Evolutionary conservation across 164 flowering plant genomes (phyloP), one percentile per base, ranked within the genome.

Genomic region (Piper longum): DNA sequence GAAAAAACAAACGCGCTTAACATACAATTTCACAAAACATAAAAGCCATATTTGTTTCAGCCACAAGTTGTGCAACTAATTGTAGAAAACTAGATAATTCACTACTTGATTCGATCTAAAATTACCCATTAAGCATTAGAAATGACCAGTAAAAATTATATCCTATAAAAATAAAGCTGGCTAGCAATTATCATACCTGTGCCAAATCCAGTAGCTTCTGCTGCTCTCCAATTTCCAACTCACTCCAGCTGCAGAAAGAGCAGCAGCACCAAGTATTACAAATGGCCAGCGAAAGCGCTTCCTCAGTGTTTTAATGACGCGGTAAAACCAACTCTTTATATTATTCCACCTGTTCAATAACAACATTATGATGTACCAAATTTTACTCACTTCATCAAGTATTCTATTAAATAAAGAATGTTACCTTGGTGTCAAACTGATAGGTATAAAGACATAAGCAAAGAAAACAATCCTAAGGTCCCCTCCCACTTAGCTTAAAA

Each of bases 151-250:
- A 26, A 26, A 26, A 26, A 1, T 8, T 9, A 12, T 2, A 9
- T 14, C 9, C 14, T 0, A 48, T 48, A 48, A 48, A 9, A 8
- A 48, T 9, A 8, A 48, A 48, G 9, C 14, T 14, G 14, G 52
- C 14, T 12, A 48, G 11, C 14, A 16, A 6, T 36, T 54, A 52
- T 45, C 56, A 62, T 82, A 93, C 98, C 97, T 93, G 81, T 93
- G 98, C 96, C 91, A 93, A 71, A 93, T 81, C 98, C 98, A 93
- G 79, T 93, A 93, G 73, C 58, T 90, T 74, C 79, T 70, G 69
- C 75, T 77, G 67, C 70, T 74, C 77, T 86, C 98, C 56, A 93
- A 67, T 26, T 66, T 81, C 96, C 96, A 83, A 82, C 92, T 85
- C 19, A 79, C 71, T 59, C 75, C 97, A 66, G 98, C 98, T 82